Evolutionary conservation across 768 basidiomycete species (phyloP), one percentile per base, ranked within the genome.

Genomic region (Tubosaeta sp.): DNA sequence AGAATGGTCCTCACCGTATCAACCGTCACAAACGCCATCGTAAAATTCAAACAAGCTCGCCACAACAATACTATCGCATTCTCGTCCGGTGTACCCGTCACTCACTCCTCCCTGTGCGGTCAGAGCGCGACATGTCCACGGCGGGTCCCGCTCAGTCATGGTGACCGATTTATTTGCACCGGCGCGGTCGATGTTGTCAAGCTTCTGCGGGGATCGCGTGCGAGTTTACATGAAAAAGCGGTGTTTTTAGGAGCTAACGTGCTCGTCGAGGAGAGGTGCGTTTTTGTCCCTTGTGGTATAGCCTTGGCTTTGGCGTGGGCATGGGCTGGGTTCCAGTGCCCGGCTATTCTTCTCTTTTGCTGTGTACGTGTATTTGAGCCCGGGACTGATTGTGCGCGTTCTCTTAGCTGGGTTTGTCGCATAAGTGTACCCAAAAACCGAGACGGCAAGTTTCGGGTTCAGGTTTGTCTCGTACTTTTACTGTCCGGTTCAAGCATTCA

Each of bases 231-330:
- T 47, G 76, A 81, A 53, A 71, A 73, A 50, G 81, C 81, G 14
- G 69, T 73, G 48, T 57, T 62, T 9, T 56, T 78, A 17, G 84
- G 81, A 14, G 82, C 76, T 4, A 84, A 83, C 59, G 80, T 79
- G 1, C 74, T 90, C 49, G 77, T 84, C 3, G 81, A 88, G 38
- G 88, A 90, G 63, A 74, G 78, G 88, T 88, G 62, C 43, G 86
- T 81, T 27, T 32, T 3, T 42, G 8, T 37, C 13, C n/a, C 3
- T 25, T n/a, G 32, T 25, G 17, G 52, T 27, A 41, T 33, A 42
- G 38, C 5, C n/a, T 33, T 31, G 48, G 16, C 17, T 2, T 27
- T 43, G 45, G 45, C 27, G 5, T 37, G 8, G 43, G 42, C 17
- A 14, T 8, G 16, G 42, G 25, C 42, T 14, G 27, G 14, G 42